Conservation (phyloP, 2,329 filamentous ascomycete genomes). For the Verticillium alfalfae region DNA sequence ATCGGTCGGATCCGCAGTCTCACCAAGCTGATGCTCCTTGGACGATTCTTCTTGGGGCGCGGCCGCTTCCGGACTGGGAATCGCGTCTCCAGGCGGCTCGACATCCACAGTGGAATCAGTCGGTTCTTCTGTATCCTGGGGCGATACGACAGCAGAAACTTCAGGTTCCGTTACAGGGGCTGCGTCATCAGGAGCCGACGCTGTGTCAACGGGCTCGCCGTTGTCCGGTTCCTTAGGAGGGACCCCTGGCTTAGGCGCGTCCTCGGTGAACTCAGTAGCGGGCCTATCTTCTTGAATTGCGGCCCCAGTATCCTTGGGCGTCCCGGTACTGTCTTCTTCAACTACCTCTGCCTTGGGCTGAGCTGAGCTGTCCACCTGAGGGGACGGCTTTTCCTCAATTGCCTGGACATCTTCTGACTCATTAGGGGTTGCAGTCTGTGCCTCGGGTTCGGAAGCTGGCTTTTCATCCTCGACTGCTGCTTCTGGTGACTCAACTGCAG, state of each 20-base stretch:
- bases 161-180: neutral
- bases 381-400: neutral
- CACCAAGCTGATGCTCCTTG: constrained; percentile 1
- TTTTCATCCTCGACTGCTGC: neutral
- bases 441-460: neutral
- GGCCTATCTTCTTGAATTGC: neutral
- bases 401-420: neutral
- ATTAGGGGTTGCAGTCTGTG: neutral
- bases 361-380: neutral
- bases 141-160: neutral
- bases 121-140: neutral
- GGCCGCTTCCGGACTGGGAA: neutral
- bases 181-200: neutral
- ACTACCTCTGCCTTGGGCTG: neutral
- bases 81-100: neutral
- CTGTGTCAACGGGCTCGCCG: neutral
- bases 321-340: neutral
- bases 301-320: neutral
- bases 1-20: neutral
- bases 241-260: neutral
- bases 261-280: neutral
- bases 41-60: neutral
- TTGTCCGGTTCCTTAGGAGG: neutral
- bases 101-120: neutral
- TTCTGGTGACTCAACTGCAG: neutral